phyloP scores from a whole-genome alignment of 352 stramenopile species.

The Pythium graminicola region DNA sequence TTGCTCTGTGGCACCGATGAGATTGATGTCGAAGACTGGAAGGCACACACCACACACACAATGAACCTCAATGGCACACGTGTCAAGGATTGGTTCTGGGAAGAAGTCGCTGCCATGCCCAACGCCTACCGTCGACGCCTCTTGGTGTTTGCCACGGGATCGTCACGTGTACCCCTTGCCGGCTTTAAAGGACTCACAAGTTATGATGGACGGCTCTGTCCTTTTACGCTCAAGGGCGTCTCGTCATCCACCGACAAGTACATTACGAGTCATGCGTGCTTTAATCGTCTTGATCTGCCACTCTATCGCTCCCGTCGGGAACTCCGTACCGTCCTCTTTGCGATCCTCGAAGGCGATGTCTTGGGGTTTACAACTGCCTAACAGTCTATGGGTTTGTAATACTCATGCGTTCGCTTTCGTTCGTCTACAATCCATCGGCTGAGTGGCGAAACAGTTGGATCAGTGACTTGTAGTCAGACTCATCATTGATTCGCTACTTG shows the following conservation, averaged over 20 bases:
- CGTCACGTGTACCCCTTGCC: conserved; percentile 65
- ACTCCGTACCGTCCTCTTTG: conserved; percentile 22
- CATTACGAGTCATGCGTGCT: conserved; percentile 49
- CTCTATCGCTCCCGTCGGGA: conserved; percentile 76
- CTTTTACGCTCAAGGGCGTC: conserved; percentile 73
- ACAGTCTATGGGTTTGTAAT: background rate
- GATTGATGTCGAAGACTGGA: conserved; percentile 96
- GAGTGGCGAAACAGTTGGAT: background rate
- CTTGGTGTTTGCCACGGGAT: conserved; percentile 78
- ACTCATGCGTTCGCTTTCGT: no score
- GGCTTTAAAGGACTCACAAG: conserved; percentile 70
- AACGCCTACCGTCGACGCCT: conserved; percentile 69
- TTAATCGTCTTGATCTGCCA: conserved; percentile 84
- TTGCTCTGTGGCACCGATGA: conserved; percentile 93
- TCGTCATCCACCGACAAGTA: conserved; percentile 19
- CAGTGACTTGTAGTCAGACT: no score
- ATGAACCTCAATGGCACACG: conserved; percentile 34
- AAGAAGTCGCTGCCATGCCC: conserved; percentile 88
- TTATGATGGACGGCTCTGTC: conserved; percentile 70
- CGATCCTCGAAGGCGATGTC: conserved; percentile 25
- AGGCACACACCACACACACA: conserved; percentile 72
- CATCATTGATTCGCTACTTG: no score
- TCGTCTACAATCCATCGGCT: no score
- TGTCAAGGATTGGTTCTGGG: conserved; percentile 92
- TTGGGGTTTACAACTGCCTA: conserved; percentile 22